Conservation (phyloP, 495 filamentous ascomycete species). For the Penicillium mononematosum region DNA sequence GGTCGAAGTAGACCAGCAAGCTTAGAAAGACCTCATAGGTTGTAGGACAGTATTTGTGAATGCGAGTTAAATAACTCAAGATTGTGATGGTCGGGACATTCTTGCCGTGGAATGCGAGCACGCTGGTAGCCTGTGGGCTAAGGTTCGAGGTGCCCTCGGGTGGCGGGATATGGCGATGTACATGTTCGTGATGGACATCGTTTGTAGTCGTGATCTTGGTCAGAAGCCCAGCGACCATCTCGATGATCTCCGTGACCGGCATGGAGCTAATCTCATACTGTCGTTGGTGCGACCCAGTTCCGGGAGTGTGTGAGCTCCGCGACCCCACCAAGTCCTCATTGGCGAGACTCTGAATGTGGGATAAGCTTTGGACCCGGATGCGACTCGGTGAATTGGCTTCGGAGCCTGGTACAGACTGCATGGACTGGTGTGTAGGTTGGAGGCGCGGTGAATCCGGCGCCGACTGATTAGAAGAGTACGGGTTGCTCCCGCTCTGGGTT, state of each 20-base stretch:
- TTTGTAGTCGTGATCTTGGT: conserved; percentile 99
- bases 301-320: conserved; percentile 39
- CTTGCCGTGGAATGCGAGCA: conserved; percentile 98
- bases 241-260: conserved; percentile 96
- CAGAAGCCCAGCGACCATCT: conserved; percentile 98
- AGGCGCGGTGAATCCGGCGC: conserved; percentile 55
- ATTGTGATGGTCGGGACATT: conserved; percentile 98
- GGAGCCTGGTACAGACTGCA: conserved; percentile 51
- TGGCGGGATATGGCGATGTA: conserved; percentile 68
- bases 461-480: conserved; percentile 24
- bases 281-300: conserved; percentile 49
- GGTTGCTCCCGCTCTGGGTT: conserved; percentile 11
- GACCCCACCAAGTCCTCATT: conserved; percentile 65
- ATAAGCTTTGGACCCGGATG: conserved; percentile 79
- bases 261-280: conserved; percentile 96
- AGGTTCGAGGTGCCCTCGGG: conserved; percentile 63
- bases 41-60: conserved; percentile 98
- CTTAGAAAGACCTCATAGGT: conserved; percentile 98
- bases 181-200: conserved; percentile 83
- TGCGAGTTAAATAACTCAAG: conserved; percentile 89
- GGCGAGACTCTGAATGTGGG: conserved; percentile 87
- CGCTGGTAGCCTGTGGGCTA: conserved; percentile 79
- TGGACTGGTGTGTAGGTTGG: conserved; percentile 52
- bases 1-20: conserved; percentile 94
- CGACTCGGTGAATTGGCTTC: conserved; percentile 65